Conservation (phyloP, 768 basidiomycete species). For the Podaxis sp. region DNA sequence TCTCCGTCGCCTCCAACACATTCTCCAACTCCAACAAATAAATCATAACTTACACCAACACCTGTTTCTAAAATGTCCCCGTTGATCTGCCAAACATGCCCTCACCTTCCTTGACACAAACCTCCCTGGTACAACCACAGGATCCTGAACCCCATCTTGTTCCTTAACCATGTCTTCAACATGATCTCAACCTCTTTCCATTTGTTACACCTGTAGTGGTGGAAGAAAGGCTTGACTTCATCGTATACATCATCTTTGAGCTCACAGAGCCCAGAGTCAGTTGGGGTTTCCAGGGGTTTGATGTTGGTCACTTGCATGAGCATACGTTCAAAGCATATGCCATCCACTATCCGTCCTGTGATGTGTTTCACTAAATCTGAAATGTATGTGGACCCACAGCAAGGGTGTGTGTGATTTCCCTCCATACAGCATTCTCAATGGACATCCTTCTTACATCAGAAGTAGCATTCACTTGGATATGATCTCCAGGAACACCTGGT, state of each 20-base stretch:
- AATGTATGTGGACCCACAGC: constrained; percentile 82
- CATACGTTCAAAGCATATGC: constrained; percentile 77
- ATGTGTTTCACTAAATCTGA: constrained; percentile 91
- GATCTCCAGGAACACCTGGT: constrained; percentile 60
- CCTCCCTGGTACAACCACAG: constrained; percentile 73
- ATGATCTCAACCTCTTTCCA: constrained; percentile 87
- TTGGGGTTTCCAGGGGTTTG: constrained; percentile 74
- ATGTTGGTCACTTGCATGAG: constrained; percentile 80
- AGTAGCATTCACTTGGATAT: constrained; percentile 92
- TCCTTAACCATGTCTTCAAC: constrained; percentile 65
- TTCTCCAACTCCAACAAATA: constrained; percentile 81
- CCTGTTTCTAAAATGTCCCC: constrained; percentile 64
- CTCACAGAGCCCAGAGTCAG: constrained; percentile 87
- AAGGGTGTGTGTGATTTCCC: constrained; percentile 89
- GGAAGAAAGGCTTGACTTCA: constrained; percentile 95
- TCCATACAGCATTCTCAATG: constrained; percentile 17
- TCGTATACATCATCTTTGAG: constrained; percentile 80
- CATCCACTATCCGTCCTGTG: constrained; percentile 86
- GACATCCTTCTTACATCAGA: constrained; percentile 85
- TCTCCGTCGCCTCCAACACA: constrained; percentile 64
- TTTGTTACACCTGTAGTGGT: constrained; percentile 92
- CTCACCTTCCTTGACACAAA: constrained; percentile 65
- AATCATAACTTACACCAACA: constrained; percentile 80
- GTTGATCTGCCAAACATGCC: constrained; percentile 56
- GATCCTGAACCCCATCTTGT: constrained; percentile 58